These are phyloP conservation scores for Pascua guehoae DNA, from an alignment of 1,284 basidiomycete species.

Conservation along the genomic window DNA sequence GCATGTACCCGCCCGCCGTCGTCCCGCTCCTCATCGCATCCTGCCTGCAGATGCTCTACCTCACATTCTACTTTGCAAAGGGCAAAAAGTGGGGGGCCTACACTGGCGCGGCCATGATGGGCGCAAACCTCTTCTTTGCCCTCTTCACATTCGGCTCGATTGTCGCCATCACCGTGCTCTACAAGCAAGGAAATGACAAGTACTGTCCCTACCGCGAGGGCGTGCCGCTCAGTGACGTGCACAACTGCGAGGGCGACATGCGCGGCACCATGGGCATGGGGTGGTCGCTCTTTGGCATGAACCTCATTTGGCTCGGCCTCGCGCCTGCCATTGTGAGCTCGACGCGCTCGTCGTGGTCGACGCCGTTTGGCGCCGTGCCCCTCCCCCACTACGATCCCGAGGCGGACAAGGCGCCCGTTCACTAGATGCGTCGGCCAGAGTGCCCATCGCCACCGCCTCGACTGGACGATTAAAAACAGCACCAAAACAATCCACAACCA, in stretches of 20 bases:
- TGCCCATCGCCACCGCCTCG: too few relatives aligned
- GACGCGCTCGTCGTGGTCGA: constrained; percentile 13
- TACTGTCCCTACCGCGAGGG: not conserved
- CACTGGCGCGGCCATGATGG: constrained; percentile 19
- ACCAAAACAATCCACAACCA: too few relatives aligned
- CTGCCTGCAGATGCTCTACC: constrained; percentile 24
- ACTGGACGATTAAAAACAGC: too few relatives aligned
- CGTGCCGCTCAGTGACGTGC: constrained; percentile 5
- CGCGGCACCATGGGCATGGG: constrained; percentile 18
- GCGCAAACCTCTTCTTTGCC: constrained; percentile 20
- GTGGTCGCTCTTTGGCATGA: constrained; percentile 11
- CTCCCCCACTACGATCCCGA: not conserved
- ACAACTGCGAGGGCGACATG: constrained; percentile 29
- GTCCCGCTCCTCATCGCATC: constrained; percentile 27
- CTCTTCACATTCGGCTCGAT: constrained; percentile 23
- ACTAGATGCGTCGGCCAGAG: constrained; percentile 1
- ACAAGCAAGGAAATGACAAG: not conserved
- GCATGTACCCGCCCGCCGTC: constrained; percentile 24
- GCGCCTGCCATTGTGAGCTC: constrained; percentile 2
- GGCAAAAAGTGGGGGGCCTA: constrained; percentile 13
- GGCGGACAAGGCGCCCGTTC: constrained; percentile 4
- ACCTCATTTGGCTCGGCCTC: constrained; percentile 26
- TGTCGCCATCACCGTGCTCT: constrained; percentile 25
- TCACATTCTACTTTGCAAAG: constrained; percentile 15
- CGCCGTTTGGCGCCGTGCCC: constrained; percentile 23